Percentiles rank a stretch among this genome's conserved stretches.
Conservation (phyloP, 163 green algal species). For the Coccomyxa subellipsoidea region DNA sequence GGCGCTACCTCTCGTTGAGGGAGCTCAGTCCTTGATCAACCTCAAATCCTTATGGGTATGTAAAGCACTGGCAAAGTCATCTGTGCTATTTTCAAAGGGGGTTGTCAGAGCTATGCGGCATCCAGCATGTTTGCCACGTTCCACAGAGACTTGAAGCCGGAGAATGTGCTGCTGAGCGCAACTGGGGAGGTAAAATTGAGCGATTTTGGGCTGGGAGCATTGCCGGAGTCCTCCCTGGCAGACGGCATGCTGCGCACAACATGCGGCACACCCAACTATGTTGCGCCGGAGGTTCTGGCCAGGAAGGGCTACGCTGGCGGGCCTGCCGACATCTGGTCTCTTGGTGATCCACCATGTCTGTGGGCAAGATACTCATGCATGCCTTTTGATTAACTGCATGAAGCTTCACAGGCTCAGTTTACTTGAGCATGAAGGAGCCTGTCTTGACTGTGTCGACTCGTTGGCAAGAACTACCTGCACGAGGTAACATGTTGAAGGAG, state of each 20-base stretch:
- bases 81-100: not conserved
- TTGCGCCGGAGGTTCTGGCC: constrained; percentile 53
- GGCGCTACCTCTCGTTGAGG: not conserved
- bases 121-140: not conserved
- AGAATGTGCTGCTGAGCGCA: constrained; percentile 79
- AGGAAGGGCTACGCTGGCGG: constrained; percentile 39
- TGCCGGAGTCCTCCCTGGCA: constrained; percentile 13
- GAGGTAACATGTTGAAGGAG: not conserved
- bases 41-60: no score
- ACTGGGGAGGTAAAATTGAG: constrained; percentile 71
- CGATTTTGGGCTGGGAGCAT: constrained; percentile 71
- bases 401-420: not conserved
- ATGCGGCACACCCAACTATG: constrained; percentile 61
- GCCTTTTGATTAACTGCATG: not conserved
- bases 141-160: constrained; percentile 78
- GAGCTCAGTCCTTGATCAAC: not conserved
- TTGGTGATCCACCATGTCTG: constrained; percentile 27
- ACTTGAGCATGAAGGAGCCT: not conserved
- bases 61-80: no score
- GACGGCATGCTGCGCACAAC: constrained; percentile 40
- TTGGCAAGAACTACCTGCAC: no score
- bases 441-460: no score
- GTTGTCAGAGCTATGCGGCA: not conserved
- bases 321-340: constrained; percentile 52
- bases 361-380: no score